These are phyloP conservation scores for Saururus chinensis DNA, from an alignment of 164 flowering plant species.

Conservation along the genomic window DNA sequence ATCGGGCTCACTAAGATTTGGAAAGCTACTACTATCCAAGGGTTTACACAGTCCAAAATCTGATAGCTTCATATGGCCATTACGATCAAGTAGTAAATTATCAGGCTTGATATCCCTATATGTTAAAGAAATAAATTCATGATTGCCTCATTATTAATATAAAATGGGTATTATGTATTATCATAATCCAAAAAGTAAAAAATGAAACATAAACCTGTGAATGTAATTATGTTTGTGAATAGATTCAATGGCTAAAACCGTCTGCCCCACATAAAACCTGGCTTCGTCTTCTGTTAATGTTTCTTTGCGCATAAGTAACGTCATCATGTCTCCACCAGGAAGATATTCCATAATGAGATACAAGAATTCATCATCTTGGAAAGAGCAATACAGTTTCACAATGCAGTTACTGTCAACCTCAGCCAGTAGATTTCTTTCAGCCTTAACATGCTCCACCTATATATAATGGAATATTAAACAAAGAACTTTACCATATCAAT, in stretches of 20 bases:
- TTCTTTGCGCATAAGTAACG: constrained; percentile 43
- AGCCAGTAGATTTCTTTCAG: constrained; percentile 46
- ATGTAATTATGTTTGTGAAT: constrained; percentile 48
- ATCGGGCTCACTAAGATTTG: constrained; percentile 29
- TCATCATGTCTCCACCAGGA: constrained; percentile 58
- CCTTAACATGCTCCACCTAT: constrained; percentile 50
- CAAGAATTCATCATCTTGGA: constrained; percentile 42
- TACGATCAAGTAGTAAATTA: constrained; percentile 31
- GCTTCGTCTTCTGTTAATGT: constrained; percentile 44
- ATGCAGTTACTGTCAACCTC: constrained; percentile 46
- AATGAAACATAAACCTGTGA: constrained; percentile 27
- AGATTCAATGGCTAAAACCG: constrained; percentile 46
- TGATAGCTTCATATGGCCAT: constrained; percentile 40
- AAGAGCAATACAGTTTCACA: constrained; percentile 45
- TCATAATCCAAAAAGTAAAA: not conserved
- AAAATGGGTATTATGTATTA: not conserved
- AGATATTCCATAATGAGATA: constrained; percentile 48
- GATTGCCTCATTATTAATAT: not conserved
- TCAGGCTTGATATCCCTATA: constrained; percentile 42
- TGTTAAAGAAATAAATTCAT: constrained; percentile 1
- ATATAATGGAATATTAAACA: not conserved
- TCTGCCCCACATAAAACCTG: constrained; percentile 38
- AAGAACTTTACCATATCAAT: not conserved
- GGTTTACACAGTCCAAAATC: constrained; percentile 45
- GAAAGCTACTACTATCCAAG: constrained; percentile 29